These are phyloP conservation scores for Moricandia moricandioides DNA, from an alignment of 345 rosid species.

Conservation along the genomic window DNA sequence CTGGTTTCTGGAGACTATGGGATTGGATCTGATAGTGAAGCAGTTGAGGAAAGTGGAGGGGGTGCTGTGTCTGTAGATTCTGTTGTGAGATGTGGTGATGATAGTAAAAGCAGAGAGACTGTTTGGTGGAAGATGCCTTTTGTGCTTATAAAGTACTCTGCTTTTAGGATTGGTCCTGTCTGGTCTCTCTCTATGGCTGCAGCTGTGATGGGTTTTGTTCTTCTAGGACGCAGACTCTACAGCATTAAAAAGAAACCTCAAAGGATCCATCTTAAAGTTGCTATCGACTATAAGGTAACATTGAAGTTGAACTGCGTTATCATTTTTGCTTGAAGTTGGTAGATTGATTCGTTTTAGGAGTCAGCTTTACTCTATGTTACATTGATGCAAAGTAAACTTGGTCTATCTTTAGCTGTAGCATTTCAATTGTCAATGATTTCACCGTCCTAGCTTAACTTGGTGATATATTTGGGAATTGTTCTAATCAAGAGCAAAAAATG, in stretches of 20 bases:
- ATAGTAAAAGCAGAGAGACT: constrained; percentile 36
- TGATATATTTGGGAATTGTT: background rate
- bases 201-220: constrained; percentile 76
- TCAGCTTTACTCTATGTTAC: background rate
- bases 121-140: constrained; percentile 96
- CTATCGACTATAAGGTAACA: constrained; percentile 78
- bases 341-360: background rate
- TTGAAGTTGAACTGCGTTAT: background rate
- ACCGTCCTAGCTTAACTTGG: background rate
- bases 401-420: background rate
- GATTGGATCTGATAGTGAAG: constrained; percentile 14
- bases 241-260: constrained; percentile 69
- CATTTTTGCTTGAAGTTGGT: background rate
- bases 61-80: background rate
- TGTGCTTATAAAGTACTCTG: constrained; percentile 69
- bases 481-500: too few relatives aligned
- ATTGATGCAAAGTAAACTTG: constrained; percentile 5
- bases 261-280: constrained; percentile 72
- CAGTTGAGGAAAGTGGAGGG: constrained; percentile 1
- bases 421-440: background rate
- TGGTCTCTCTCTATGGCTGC: constrained; percentile 92
- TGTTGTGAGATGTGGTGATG: constrained; percentile 27
- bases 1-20: constrained; percentile 9
- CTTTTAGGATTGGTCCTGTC: constrained; percentile 67
- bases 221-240: constrained; percentile 73